Evolutionary conservation across 768 basidiomycete genomes (phyloP).

Genomic region (Terana coerulea): DNA sequence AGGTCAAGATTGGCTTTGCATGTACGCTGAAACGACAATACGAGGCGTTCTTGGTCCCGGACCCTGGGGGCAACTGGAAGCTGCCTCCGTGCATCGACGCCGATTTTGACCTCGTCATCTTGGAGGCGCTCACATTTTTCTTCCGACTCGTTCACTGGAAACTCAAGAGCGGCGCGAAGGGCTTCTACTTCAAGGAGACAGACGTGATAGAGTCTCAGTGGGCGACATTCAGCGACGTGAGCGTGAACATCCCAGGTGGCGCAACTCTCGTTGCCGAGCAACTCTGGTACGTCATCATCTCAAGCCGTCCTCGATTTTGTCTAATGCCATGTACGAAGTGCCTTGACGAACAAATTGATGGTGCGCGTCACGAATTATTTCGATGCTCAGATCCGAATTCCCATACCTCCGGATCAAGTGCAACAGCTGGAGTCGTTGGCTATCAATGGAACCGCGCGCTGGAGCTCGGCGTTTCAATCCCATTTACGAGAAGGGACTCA

Average conservation of each 20-base stretch:
- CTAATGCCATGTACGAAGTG: constrained; percentile 41
- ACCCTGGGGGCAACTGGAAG: constrained; percentile 84
- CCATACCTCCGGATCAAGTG: constrained; percentile 31
- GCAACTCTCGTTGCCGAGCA: constrained; percentile 93
- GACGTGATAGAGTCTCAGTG: constrained; percentile 97
- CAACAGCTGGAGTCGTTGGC: background rate
- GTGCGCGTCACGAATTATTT: constrained; percentile 92
- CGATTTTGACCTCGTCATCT: constrained; percentile 86
- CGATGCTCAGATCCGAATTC: constrained; percentile 86
- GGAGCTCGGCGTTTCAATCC: constrained; percentile 32
- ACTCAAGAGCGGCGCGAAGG: constrained; percentile 86
- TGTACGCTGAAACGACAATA: constrained; percentile 96
- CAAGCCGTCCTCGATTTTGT: background rate
- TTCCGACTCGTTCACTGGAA: constrained; percentile 96
- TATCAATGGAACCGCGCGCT: background rate
- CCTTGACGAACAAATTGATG: constrained; percentile 89
- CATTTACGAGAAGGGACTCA: constrained; percentile 28
- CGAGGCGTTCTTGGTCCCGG: constrained; percentile 84
- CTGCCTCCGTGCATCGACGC: constrained; percentile 84
- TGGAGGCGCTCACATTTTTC: constrained; percentile 84
- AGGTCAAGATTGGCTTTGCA: constrained; percentile 85
- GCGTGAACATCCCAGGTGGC: constrained; percentile 81
- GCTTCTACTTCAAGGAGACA: constrained; percentile 96
- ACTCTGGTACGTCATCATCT: constrained; percentile 63
- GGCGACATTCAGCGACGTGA: constrained; percentile 92